Evolutionary conservation across 805 yeast genomes (phyloP).

Genomic region (Candida sanyiensis): DNA sequence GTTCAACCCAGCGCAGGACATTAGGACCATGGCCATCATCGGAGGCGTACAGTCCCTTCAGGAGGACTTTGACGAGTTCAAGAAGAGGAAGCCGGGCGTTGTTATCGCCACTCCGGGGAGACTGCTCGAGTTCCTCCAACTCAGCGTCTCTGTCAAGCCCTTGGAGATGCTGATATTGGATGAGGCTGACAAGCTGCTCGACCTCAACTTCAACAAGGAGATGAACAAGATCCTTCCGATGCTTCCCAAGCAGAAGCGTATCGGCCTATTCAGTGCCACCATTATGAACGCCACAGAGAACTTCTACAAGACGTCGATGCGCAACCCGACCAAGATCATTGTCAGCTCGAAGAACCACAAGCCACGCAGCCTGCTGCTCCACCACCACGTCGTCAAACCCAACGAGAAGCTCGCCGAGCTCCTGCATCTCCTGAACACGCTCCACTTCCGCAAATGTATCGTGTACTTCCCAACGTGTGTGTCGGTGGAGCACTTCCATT

Average conservation of each 20-base stretch:
- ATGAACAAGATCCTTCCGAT: slow-evolving; percentile 58
- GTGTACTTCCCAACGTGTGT: slow-evolving; percentile 91
- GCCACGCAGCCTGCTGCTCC: slow-evolving; percentile 61
- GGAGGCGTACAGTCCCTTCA: slow-evolving; percentile 59
- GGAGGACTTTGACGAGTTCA: slow-evolving; percentile 63
- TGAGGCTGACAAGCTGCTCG: slow-evolving; percentile 88
- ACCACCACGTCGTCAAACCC: slow-evolving; percentile 56
- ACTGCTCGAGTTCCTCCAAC: slow-evolving; percentile 60
- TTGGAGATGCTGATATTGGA: slow-evolving; percentile 77
- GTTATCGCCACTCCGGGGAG: slow-evolving; percentile 93
- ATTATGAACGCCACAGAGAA: slow-evolving; percentile 74
- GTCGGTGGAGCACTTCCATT: slow-evolving; percentile 72
- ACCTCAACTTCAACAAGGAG: slow-evolving; percentile 66
- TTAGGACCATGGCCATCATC: slow-evolving; percentile 56
- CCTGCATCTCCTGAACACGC: slow-evolving; percentile 45
- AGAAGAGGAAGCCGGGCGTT: slow-evolving; percentile 57
- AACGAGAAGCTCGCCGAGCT: slow-evolving; percentile 55
- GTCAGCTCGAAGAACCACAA: slow-evolving; percentile 53
- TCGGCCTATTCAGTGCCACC: slow-evolving; percentile 93
- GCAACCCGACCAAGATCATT: slow-evolving; percentile 84
- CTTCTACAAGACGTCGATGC: slow-evolving; percentile 81
- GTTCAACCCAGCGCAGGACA: slow-evolving; percentile 47
- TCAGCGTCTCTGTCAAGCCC: slow-evolving; percentile 50
- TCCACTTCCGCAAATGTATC: slow-evolving; percentile 69
- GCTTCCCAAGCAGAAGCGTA: slow-evolving; percentile 87